phyloP scores from a whole-genome alignment of 345 rosid species.

The Populus ilicifolia region DNA sequence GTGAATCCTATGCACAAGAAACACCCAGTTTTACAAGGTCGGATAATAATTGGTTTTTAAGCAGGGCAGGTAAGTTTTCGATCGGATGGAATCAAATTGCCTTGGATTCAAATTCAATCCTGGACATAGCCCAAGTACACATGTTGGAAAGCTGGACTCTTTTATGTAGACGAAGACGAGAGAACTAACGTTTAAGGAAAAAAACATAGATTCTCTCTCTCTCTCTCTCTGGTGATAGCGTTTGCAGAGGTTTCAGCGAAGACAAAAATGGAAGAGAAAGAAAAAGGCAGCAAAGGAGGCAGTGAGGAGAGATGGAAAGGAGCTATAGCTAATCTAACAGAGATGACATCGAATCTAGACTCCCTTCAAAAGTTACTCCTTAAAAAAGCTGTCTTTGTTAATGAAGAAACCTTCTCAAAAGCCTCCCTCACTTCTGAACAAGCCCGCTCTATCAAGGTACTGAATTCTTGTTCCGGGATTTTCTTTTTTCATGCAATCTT shows the following conservation, averaged over 20 bases:
- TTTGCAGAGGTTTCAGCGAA: background rate
- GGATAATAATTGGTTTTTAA: no score
- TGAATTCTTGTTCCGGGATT: background rate
- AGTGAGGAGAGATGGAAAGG: slow-evolving; percentile 86
- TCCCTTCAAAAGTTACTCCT: slow-evolving; percentile 81
- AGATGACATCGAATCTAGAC: slow-evolving; percentile 78
- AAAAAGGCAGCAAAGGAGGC: slow-evolving; percentile 35
- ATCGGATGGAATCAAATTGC: background rate
- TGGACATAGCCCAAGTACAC: background rate
- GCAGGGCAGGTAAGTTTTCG: no score
- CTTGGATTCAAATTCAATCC: background rate
- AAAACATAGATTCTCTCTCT: background rate
- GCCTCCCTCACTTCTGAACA: slow-evolving; percentile 91
- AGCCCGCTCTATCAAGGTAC: slow-evolving; percentile 84
- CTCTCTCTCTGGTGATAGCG: background rate
- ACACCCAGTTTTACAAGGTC: no score
- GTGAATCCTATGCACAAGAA: no score
- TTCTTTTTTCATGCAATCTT: background rate
- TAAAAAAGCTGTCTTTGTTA: slow-evolving; percentile 90
- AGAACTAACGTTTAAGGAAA: background rate
- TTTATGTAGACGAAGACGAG: background rate
- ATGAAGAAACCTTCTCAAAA: slow-evolving; percentile 76
- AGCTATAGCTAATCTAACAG: slow-evolving; percentile 69
- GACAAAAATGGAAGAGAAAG: slow-evolving; percentile 46
- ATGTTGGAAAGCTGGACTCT: background rate